Base-by-base conservation (phyloP, 768 basidiomycete species). In the Tylopilus cervinicoccineus region DNA sequence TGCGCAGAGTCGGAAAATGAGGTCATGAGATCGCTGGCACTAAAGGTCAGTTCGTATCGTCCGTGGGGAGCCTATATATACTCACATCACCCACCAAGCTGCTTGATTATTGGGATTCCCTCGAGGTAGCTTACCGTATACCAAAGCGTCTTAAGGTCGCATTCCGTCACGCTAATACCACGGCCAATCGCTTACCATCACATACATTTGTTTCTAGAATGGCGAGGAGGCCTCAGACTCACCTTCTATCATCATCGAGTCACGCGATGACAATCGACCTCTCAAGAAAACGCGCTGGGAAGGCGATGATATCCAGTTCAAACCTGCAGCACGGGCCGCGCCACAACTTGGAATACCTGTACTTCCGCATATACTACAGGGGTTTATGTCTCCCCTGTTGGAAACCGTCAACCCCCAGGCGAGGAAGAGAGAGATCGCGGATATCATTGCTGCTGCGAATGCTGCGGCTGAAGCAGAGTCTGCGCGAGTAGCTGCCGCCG, bases 61-160 rank as follows among this genome's bases (percentile, higher is more conserved):
- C 26, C 32, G 0, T 8, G 12, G 22, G 29, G 32, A 19, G 5
- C n/a, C 16, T 12, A 27, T 29, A 8, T 11, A 9, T 33, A 28
- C 38, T 52, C 3, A 51, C 36, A 20, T 38, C 38, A 16, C 20
- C 8, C 43, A 17, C 38, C 22, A 54, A 93, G 88, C 74, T 97
- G 5, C 70, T 94, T 8, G 80, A 79, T 12, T 78, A 86, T 48
- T 99, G 95, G 95, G 77, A 79, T 17, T 74, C 75, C 2, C 74
- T 97, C 37, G 83, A 84, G 26, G 63, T 80, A n/a, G 86, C 79
- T 23, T 94, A 86, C 65, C 81, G 91, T 57, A 95, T 96, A 79
- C 88, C 92, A 14, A 88, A 90, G 62, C 77, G 86, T 47, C 56
- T 74, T 40, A 74, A 73, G 56, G 68, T 51, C 2, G 29, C 36